Percentiles rank a stretch among this genome's conserved stretches.
phyloP scores from a whole-genome alignment of 345 rosid genomes.

The Bretschneidera sinensis region DNA sequence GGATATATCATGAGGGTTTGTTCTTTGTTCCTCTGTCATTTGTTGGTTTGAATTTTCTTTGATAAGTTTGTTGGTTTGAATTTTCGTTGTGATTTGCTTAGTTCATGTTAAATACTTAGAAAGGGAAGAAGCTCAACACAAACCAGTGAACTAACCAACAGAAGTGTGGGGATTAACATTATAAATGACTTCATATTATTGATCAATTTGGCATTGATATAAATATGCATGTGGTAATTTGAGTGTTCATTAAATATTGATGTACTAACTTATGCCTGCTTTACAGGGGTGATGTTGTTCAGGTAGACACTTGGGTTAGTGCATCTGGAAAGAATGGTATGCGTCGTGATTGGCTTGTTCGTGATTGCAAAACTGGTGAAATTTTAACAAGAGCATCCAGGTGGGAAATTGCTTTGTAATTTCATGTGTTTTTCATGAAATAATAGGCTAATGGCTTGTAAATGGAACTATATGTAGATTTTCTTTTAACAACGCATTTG shows the following conservation, averaged over 20 bases:
- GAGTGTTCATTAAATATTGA: background rate
- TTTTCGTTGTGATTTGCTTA: too few relatives aligned
- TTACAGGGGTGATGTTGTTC: slow-evolving; percentile 89
- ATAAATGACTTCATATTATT: too few relatives aligned
- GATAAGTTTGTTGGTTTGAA: too few relatives aligned
- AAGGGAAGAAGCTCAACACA: too few relatives aligned
- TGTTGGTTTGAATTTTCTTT: too few relatives aligned
- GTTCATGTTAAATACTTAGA: too few relatives aligned
- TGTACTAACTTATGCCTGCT: slow-evolving; percentile 5
- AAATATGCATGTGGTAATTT: background rate
- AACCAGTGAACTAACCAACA: too few relatives aligned
- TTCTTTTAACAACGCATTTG: too few relatives aligned
- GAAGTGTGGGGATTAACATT: too few relatives aligned
- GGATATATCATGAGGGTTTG: background rate
- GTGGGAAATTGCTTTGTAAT: slow-evolving; percentile 32
- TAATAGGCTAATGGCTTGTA: background rate
- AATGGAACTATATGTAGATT: too few relatives aligned
- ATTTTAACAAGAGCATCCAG: slow-evolving; percentile 84
- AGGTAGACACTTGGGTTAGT: slow-evolving; percentile 88
- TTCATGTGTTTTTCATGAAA: background rate
- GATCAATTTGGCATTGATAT: background rate
- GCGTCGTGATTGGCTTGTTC: slow-evolving; percentile 94
- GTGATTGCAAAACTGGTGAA: slow-evolving; percentile 73
- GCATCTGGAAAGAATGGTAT: slow-evolving; percentile 90
- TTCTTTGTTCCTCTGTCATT: too few relatives aligned